Conservation (phyloP, 225 moss, liverwort and hornwort genomes). For the Ulota crispa region DNA sequence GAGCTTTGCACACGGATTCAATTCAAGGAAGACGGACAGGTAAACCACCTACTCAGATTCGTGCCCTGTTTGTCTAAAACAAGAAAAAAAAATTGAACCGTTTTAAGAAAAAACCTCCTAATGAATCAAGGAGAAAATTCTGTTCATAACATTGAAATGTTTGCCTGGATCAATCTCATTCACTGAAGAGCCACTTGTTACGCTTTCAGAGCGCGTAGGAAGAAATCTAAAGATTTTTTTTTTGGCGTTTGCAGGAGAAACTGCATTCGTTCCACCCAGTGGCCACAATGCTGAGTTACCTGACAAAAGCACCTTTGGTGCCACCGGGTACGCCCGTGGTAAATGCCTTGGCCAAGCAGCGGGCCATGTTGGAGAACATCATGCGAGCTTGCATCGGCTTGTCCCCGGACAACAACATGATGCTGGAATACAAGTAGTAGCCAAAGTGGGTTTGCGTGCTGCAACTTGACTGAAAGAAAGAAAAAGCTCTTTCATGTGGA, state of each 20-base stretch:
- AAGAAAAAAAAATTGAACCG: too few species aligned
- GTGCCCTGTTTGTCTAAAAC: background rate
- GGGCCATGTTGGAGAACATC: slow-evolving; percentile 83
- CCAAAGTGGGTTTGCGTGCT: background rate
- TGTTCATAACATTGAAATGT: background rate
- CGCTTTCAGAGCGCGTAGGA: background rate
- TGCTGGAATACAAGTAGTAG: slow-evolving; percentile 72
- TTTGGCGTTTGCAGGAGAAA: slow-evolving; percentile 47
- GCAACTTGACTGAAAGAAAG: background rate
- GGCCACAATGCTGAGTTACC: slow-evolving; percentile 64
- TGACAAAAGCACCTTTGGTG: slow-evolving; percentile 74
- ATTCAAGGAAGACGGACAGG: slow-evolving; percentile 78
- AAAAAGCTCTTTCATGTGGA: background rate
- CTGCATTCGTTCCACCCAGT: slow-evolving; percentile 78
- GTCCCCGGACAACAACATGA: slow-evolving; percentile 80
- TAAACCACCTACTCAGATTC: background rate
- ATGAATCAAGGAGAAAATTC: background rate
- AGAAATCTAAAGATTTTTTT: background rate
- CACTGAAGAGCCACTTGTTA: background rate
- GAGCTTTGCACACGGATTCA: slow-evolving; percentile 81
- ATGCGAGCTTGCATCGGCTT: slow-evolving; percentile 79
- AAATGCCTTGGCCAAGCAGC: slow-evolving; percentile 76
- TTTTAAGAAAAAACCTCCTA: too few species aligned
- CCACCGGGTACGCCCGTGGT: slow-evolving; percentile 55
- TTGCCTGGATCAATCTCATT: background rate